Evolutionary conservation across 768 basidiomycete genomes (phyloP).

Genomic region (Podaxis mareebaensis): DNA sequence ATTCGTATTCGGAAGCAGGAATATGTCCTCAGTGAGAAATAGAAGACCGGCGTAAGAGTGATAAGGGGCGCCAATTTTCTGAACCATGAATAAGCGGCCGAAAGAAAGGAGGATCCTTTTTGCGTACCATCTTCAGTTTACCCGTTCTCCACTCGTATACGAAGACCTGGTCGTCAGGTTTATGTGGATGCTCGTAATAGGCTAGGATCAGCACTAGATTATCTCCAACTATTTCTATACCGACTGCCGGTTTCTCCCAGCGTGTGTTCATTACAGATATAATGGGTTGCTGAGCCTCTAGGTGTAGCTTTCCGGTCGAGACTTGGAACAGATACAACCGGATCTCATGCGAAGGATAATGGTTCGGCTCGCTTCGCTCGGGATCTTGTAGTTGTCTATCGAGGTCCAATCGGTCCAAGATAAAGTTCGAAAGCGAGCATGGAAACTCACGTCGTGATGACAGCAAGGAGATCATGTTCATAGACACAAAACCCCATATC

Average conservation of each 20-base stretch:
- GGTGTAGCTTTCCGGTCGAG: slow-evolving; percentile 39
- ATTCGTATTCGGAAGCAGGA: slow-evolving; percentile 35
- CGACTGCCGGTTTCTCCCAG: slow-evolving; percentile 32
- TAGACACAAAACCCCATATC: slow-evolving; percentile 44
- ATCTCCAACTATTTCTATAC: slow-evolving; percentile 47
- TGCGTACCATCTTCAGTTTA: slow-evolving; percentile 34
- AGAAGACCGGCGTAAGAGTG: slow-evolving; percentile 31
- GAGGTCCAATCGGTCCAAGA: neutral
- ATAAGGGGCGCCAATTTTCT: slow-evolving; percentile 24
- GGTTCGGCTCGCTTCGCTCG: neutral
- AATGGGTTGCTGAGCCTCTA: slow-evolving; percentile 28
- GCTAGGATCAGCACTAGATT: slow-evolving; percentile 40
- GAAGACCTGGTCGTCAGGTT: slow-evolving; percentile 33
- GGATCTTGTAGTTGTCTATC: neutral
- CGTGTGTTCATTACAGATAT: slow-evolving; percentile 30
- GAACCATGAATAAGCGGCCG: neutral
- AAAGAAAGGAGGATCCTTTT: neutral
- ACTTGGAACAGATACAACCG: slow-evolving; percentile 24
- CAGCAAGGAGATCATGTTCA: slow-evolving; percentile 45
- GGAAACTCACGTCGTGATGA: slow-evolving; percentile 38
- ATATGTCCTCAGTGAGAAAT: slow-evolving; percentile 33
- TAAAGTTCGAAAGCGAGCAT: neutral
- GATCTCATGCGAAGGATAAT: slow-evolving; percentile 8
- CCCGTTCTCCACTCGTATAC: slow-evolving; percentile 47
- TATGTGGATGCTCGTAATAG: slow-evolving; percentile 20